Percentiles rank a stretch among this genome's conserved stretches.
phyloP scores from a whole-genome alignment of 805 yeast species.

The Wickerhamiella cacticola region DNA sequence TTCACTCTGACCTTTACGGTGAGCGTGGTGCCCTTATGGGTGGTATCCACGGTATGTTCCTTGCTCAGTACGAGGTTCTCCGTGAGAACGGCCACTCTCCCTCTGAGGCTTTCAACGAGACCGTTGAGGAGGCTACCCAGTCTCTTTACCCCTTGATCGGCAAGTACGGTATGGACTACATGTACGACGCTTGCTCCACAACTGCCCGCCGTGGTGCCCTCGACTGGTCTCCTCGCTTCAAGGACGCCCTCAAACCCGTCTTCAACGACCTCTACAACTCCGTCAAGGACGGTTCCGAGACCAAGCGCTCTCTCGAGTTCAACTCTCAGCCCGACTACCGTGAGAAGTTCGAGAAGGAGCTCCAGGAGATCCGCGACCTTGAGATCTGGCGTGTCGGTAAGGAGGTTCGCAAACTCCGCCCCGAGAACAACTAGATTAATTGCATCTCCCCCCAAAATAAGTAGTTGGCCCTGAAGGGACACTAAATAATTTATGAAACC shows the following conservation, averaged over 20 bases:
- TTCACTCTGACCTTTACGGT: constrained; percentile 97
- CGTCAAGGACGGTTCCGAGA: constrained; percentile 92
- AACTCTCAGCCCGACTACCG: constrained; percentile 98
- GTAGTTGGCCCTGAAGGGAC: constrained; percentile 10
- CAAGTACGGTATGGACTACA: constrained; percentile 99
- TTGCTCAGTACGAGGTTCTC: constrained; percentile 98
- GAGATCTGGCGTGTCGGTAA: constrained; percentile 99
- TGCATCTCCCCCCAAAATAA: not conserved
- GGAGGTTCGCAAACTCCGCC: constrained; percentile 99
- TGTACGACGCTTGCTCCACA: constrained; percentile 99
- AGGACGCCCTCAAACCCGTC: constrained; percentile 97
- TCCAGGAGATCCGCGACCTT: constrained; percentile 85
- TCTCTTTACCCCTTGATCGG: constrained; percentile 98
- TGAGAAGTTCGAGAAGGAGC: constrained; percentile 87
- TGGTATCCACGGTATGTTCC: constrained; percentile 99
- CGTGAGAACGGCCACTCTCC: constrained; percentile 99
- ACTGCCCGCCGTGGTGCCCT: constrained; percentile 99
- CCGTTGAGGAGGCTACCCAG: constrained; percentile 99
- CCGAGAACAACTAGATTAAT: constrained; percentile 78
- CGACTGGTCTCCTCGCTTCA: constrained; percentile 99
- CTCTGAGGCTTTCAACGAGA: constrained; percentile 99
- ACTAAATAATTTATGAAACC: constrained; percentile 6
- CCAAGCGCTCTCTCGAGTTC: constrained; percentile 95
- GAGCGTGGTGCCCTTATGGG: constrained; percentile 99
- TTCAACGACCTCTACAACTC: constrained; percentile 92